phyloP scores from a whole-genome alignment of 306 rosid genomes.

The Prosopis cineraria region DNA sequence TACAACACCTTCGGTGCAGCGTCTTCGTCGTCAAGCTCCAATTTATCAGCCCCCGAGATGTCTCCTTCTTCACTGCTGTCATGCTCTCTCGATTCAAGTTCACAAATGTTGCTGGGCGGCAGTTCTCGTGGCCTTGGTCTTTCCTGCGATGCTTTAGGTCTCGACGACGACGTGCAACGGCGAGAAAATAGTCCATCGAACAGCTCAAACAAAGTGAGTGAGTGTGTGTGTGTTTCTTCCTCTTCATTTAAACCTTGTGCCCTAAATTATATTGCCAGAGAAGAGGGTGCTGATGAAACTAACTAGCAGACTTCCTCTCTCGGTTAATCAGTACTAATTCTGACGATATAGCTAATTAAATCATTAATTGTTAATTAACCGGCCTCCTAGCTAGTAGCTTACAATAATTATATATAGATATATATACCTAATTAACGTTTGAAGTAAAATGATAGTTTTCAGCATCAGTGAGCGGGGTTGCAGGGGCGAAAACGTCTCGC shows the following conservation, averaged over 20 bases:
- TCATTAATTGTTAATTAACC: neutral
- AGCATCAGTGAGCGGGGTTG: conserved; percentile 6
- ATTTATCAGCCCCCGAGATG: conserved; percentile 20
- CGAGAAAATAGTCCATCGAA: conserved; percentile 46
- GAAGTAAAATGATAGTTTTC: conserved; percentile 21
- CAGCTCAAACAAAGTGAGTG: conserved; percentile 49
- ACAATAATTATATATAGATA: neutral
- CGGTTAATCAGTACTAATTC: neutral
- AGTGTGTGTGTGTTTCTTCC: neutral
- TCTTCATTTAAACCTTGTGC: neutral
- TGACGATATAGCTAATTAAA: neutral
- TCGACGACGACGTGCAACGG: conserved; percentile 37
- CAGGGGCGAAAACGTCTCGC: conserved; percentile 14
- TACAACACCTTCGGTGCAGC: conserved; percentile 27
- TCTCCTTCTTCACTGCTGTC: conserved; percentile 42
- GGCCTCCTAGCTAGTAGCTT: neutral
- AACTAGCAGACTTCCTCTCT: neutral
- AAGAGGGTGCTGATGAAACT: neutral
- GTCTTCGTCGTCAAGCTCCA: conserved; percentile 29
- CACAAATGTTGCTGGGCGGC: conserved; percentile 33
- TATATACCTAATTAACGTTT: neutral
- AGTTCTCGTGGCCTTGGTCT: neutral
- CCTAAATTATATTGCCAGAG: neutral
- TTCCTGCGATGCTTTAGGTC: conserved; percentile 35
- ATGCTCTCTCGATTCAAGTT: conserved; percentile 43